Conservation (phyloP, 164 flowering plant genomes). For the Nelumbo lutea region DNA sequence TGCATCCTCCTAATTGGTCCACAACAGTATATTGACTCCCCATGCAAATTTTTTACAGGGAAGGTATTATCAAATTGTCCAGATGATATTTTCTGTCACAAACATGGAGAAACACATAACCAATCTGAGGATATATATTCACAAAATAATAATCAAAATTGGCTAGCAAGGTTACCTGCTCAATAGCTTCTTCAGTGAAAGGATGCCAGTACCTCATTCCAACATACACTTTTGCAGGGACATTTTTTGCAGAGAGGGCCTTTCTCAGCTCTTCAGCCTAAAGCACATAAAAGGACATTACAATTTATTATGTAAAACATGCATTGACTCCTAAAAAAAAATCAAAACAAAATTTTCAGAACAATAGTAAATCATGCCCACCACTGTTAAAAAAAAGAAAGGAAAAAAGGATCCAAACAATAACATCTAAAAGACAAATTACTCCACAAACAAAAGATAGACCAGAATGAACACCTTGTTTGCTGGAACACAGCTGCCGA, state of each 20-base stretch:
- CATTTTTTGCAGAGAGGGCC: conserved; percentile 64
- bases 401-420: too few relatives aligned
- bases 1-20: too few relatives aligned
- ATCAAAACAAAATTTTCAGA: too few relatives aligned
- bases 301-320: neutral
- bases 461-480: too few relatives aligned
- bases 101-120: neutral
- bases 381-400: too few relatives aligned
- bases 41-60: neutral
- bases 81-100: neutral
- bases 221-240: conserved; percentile 93
- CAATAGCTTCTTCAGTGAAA: conserved; percentile 93
- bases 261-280: conserved; percentile 94
- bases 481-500: too few relatives aligned
- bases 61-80: neutral
- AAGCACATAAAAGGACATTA: conserved; percentile 1
- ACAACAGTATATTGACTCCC: neutral
- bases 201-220: conserved; percentile 99
- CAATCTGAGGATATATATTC: neutral
- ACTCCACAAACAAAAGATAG: too few relatives aligned
- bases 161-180: conserved; percentile 44
- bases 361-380: too few relatives aligned
- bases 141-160: neutral
- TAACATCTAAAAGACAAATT: too few relatives aligned
- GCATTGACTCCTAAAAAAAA: neutral